A percentile compares a stretch with the other conserved stretches of the same genome.
Evolutionary conservation across 345 rosid species (phyloP).

Genomic region (Stellera chamaejasme): DNA sequence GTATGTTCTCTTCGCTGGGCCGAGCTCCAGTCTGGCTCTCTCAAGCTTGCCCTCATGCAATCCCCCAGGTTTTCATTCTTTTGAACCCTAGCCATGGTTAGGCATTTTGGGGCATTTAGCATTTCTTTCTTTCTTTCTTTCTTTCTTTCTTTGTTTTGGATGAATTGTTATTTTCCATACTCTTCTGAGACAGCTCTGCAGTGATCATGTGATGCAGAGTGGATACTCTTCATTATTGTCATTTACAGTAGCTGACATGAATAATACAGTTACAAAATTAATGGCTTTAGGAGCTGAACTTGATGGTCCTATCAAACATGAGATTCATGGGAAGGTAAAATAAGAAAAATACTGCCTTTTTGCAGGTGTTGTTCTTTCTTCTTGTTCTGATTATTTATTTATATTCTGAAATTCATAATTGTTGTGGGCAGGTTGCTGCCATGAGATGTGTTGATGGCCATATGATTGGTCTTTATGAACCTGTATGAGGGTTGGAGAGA

Average conservation of each 20-base stretch:
- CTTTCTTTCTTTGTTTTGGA: background rate
- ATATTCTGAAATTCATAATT: background rate
- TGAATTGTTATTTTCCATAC: background rate
- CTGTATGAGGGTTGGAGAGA: slow-evolving; percentile 19
- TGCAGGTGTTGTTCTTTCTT: background rate
- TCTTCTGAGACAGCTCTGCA: slow-evolving; percentile 23
- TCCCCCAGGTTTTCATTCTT: slow-evolving; percentile 37
- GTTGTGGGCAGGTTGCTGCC: slow-evolving; percentile 62
- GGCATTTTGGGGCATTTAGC: background rate
- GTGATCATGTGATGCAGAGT: slow-evolving; percentile 48
- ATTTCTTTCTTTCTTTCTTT: too few relatives aligned
- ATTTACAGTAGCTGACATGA: slow-evolving; percentile 78
- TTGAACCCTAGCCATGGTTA: background rate
- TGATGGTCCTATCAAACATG: slow-evolving; percentile 84
- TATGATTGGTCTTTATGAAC: slow-evolving; percentile 65
- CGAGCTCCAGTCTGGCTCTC: slow-evolving; percentile 80
- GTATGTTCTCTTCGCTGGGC: slow-evolving; percentile 91
- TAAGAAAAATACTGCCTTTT: background rate
- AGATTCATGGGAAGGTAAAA: slow-evolving; percentile 85
- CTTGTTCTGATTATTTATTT: slow-evolving; percentile 1
- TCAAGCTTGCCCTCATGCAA: slow-evolving; percentile 79
- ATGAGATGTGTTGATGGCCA: slow-evolving; percentile 82
- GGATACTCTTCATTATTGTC: slow-evolving; percentile 70
- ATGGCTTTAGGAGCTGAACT: slow-evolving; percentile 87
- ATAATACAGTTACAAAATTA: slow-evolving; percentile 56